Evolutionary conservation across 2,329 filamentous ascomycete genomes (phyloP).

Genomic region (Neurospora sp.): DNA sequence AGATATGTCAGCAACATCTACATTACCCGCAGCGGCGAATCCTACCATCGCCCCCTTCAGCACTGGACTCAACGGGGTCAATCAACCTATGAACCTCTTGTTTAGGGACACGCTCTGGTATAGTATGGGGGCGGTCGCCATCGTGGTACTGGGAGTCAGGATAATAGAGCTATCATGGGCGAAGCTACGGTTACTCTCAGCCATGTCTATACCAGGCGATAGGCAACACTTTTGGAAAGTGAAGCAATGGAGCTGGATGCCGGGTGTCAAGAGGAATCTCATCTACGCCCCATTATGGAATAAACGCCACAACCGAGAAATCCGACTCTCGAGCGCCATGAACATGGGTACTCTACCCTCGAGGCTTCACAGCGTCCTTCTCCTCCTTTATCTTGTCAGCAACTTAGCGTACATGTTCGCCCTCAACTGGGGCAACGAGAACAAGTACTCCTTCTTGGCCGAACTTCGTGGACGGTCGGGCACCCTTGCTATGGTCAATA

Average conservation of each 20-base stretch:
- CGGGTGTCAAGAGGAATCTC: slow-evolving; percentile 50
- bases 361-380: slow-evolving; percentile 49
- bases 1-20: slow-evolving; percentile 4
- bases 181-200: slow-evolving; percentile 47
- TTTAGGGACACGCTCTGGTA: slow-evolving; percentile 51
- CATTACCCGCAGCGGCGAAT: slow-evolving; percentile 17
- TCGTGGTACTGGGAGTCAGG: slow-evolving; percentile 43
- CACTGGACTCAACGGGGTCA: slow-evolving; percentile 48
- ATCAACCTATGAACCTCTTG: slow-evolving; percentile 45
- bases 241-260: slow-evolving; percentile 50
- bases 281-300: slow-evolving; percentile 53
- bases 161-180: slow-evolving; percentile 43
- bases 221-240: slow-evolving; percentile 50
- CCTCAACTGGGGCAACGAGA: slow-evolving; percentile 47
- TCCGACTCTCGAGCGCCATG: slow-evolving; percentile 32
- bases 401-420: slow-evolving; percentile 54
- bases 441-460: slow-evolving; percentile 58
- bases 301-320: slow-evolving; percentile 53
- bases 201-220: slow-evolving; percentile 42
- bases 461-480: slow-evolving; percentile 81
- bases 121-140: slow-evolving; percentile 45
- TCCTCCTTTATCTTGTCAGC: slow-evolving; percentile 46
- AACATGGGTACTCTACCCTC: slow-evolving; percentile 54
- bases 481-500: slow-evolving; percentile 74
- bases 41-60: slow-evolving; percentile 46